Evolutionary conservation across 208 protist species (phyloP), one percentile per base, ranked within the genome.

Genomic region (Trypanosoma brucei): DNA sequence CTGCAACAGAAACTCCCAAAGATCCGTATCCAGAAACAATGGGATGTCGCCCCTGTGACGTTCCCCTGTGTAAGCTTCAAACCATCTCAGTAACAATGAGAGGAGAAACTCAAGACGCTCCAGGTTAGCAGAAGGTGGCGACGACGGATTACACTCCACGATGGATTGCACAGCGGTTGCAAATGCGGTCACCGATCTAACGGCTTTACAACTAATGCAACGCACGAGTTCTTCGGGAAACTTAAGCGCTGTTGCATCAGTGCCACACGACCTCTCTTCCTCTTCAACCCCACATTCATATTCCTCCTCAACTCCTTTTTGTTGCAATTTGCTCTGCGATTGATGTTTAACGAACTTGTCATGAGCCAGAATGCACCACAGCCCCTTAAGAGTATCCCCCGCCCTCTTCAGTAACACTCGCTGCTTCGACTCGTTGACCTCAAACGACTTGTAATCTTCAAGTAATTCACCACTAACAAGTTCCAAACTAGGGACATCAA

Each of bases 1-100:
- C 22, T 80, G 68, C 5, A 92, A 46, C n/a, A 91, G 56, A 80
- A 95, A 92, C 4, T 30, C 38, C 77, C 84, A 91, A n/a, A 92
- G 55, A 45, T 92, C 85, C 0, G 50, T 53, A 55, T 85, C 74
- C 55, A 14, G 57, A 46, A 78, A 83, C 70, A 22, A 68, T 48
- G 65, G 78, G 53, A 49, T 71, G 5, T 62, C 63, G 67, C 77
- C 84, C 11, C 74, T 81, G 57, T 89, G 81, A 34, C 73, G 70
- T n/a, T 62, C 56, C 13, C 48, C 45, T 8, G 70, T 56, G 68
- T 92, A 94, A 5, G n/a, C 33, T 0, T 71, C 34, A 60, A 88
- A 76, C 80, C 85, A 95, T 31, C 68, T 56, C 7, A 76, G 76
- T 13, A 95, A 68, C n/a, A 91, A 39, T 33, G 70, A 56, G 4